Base-by-base conservation (phyloP, 768 basidiomycete genomes). In the Roridomyces roridus region DNA sequence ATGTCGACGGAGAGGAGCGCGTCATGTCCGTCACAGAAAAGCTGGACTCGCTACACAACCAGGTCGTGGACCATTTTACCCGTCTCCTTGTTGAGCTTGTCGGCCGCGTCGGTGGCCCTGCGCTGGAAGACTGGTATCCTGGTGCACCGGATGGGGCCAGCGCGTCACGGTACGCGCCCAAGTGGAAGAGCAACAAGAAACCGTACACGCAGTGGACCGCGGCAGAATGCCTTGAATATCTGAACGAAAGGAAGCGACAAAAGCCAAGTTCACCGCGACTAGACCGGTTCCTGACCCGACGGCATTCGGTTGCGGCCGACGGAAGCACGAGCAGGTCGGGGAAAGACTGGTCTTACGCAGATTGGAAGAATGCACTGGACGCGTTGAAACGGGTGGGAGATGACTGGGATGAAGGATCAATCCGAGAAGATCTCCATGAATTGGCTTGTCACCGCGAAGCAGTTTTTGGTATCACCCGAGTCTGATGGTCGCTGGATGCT, bases 51-150 rank as follows among this genome's bases (percentile, higher is more conserved):
- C 78, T 92, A 44, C 91, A 92, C 67, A 68, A 83, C 20, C 84
- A 88, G 60, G 80, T 91, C 44, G 78, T 89, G 46, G 84, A 87
- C 37, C 85, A 91, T 68, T 92, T 92, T 66, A 79, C 79, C 28
- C 77, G 80, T 45, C 70, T 89, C 48, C 77, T 92, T 42, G 70
- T 79, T 29, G 83, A 84, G 45, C 77, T 91, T 3, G 86, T 82
- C 26, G 75, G 70, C 45, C 80, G 80, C 52, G 80, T 86, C 7
- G 84, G 80, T 9, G 85, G 80, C 3, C 67, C 72, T 29, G 80
- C 81, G 51, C 76, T 82, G 26, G 68, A 70, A 40, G 68, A 66
- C 28, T 34, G 31, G 31, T 34, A 34, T 34, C 63, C 69, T 25
- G 57, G 49, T n/a, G 57, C 60, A 34, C 46, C 65, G n/a, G 60